A percentile compares a stretch with the other conserved stretches of the same genome.
phyloP scores from a whole-genome alignment of 208 protist genomes.

The Lotmaria passim region DNA sequence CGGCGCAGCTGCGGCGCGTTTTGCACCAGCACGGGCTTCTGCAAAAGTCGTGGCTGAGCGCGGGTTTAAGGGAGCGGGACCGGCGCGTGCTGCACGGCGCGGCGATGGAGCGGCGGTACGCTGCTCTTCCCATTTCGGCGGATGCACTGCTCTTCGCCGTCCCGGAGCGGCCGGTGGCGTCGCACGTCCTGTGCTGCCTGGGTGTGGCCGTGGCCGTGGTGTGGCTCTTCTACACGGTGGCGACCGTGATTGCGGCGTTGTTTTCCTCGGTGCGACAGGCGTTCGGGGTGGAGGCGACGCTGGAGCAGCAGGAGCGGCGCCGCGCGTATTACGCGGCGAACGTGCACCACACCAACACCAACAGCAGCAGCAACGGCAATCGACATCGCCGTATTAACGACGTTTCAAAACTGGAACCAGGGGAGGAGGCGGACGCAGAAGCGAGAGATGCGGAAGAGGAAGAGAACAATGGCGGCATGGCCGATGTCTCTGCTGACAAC shows the following conservation, averaged over 20 bases:
- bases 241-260: slow-evolving; percentile 35
- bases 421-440: neutral
- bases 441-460: neutral
- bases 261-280: slow-evolving; percentile 36
- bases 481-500: too few species aligned
- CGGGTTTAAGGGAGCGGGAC: neutral
- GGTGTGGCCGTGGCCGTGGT: slow-evolving; percentile 25
- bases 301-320: slow-evolving; percentile 27
- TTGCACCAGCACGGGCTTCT: neutral
- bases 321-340: slow-evolving; percentile 47
- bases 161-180: slow-evolving; percentile 37
- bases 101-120: slow-evolving; percentile 34
- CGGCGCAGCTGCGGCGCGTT: neutral
- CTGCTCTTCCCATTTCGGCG: slow-evolving; percentile 40
- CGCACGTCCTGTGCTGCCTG: slow-evolving; percentile 45
- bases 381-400: too few species aligned
- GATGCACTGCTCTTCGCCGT: slow-evolving; percentile 67
- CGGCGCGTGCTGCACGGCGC: slow-evolving; percentile 32
- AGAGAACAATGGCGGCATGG: too few species aligned
- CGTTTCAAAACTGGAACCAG: too few species aligned
- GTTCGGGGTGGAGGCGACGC: slow-evolving; percentile 32
- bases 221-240: slow-evolving; percentile 44
- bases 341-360: neutral
- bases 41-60: neutral
- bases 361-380: neutral